Percentiles rank a stretch among this genome's conserved stretches.
These are phyloP conservation scores for Sistotremastrum suecicum DNA, from an alignment of 768 basidiomycete genomes.

Conservation along the genomic window DNA sequence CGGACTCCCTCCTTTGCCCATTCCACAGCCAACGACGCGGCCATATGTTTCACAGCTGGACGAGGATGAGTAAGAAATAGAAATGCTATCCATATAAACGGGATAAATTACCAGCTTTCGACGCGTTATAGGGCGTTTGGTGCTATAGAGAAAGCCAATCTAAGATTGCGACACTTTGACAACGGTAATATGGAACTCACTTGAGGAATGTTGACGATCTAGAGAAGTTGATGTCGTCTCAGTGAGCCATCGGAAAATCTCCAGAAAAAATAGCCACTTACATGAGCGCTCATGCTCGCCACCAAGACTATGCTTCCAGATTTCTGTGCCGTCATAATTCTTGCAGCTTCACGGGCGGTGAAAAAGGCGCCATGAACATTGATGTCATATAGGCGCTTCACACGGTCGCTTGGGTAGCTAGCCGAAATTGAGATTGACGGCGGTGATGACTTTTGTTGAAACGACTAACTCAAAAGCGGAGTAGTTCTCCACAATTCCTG, in stretches of 20 bases:
- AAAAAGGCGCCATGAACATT: conserved; percentile 92
- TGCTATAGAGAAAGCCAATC: conserved; percentile 25
- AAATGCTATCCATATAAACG: no score
- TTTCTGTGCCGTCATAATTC: conserved; percentile 73
- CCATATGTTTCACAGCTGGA: conserved; percentile 86
- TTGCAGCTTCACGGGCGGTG: conserved; percentile 92
- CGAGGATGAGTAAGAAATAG: no score
- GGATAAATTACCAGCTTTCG: conserved; percentile 59
- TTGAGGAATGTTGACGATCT: conserved; percentile 88
- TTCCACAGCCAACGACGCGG: conserved; percentile 82
- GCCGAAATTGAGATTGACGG: not conserved
- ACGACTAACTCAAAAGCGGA: conserved; percentile 61
- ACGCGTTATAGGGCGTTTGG: conserved; percentile 93
- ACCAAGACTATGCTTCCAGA: conserved; percentile 77
- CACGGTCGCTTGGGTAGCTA: conserved; percentile 77
- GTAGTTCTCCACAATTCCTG: conserved; percentile 82
- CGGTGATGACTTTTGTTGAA: no score
- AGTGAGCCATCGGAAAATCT: conserved; percentile 8
- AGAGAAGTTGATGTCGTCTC: conserved; percentile 3
- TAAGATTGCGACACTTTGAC: not conserved
- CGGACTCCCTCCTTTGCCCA: conserved; percentile 87
- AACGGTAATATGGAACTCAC: conserved; percentile 11
- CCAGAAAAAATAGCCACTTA: conserved; percentile 22
- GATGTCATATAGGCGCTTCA: conserved; percentile 76
- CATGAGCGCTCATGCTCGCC: conserved; percentile 83